phyloP scores from a whole-genome alignment of 2,329 filamentous ascomycete genomes.

The Akanthomyces muscarius region DNA sequence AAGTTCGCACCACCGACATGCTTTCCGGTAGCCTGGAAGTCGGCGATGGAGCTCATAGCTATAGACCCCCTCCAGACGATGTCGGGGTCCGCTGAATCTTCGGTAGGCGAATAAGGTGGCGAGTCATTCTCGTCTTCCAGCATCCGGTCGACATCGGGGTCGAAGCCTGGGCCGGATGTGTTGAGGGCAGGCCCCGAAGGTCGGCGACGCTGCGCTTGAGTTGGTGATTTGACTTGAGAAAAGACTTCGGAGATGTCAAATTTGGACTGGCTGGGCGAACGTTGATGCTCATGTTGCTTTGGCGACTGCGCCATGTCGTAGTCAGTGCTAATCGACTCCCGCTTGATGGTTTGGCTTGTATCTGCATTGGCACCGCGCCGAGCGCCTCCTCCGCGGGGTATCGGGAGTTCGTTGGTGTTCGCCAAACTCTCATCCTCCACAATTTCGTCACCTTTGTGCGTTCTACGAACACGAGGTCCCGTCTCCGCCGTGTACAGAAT shows the following conservation, averaged over 20 bases:
- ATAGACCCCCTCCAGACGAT: conserved; percentile 75
- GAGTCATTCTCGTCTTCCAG: conserved; percentile 78
- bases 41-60: conserved; percentile 71
- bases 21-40: conserved; percentile 72
- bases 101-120: conserved; percentile 77
- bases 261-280: conserved; percentile 52
- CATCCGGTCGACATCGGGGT: conserved; percentile 86
- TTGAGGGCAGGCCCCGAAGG: conserved; percentile 44
- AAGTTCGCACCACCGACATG: conserved; percentile 83
- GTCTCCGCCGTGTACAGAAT: conserved; percentile 71
- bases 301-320: conserved; percentile 30
- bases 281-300: conserved; percentile 44
- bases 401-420: conserved; percentile 28
- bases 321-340: conserved; percentile 31
- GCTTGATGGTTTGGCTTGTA: conserved; percentile 27
- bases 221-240: conserved; percentile 74
- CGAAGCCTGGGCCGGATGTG: conserved; percentile 60
- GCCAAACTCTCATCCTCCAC: conserved; percentile 66
- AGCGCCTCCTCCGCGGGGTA: conserved; percentile 19
- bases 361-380: conserved; percentile 4
- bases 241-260: conserved; percentile 88
- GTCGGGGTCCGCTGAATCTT: conserved; percentile 62
- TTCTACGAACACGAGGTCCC: conserved; percentile 75
- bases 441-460: conserved; percentile 92
- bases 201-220: conserved; percentile 43